Evolutionary conservation across 768 basidiomycete species (phyloP).

Genomic region (Nevesoporus exiguus): DNA sequence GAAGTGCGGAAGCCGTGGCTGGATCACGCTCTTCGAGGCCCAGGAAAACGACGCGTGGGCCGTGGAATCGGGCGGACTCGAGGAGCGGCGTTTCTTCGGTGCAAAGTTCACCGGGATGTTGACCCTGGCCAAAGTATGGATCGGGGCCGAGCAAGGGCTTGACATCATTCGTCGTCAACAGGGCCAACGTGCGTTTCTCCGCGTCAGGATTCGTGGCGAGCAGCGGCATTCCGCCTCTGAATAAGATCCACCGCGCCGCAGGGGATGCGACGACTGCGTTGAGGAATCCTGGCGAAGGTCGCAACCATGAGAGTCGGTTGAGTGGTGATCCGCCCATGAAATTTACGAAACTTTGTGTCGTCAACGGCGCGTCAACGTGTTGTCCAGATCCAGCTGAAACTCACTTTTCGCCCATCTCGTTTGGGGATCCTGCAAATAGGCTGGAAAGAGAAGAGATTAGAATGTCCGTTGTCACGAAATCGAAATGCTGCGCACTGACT

Average conservation of each 20-base stretch:
- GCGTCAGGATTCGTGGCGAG: conserved; percentile 36
- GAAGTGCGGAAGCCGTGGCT: conserved; percentile 46
- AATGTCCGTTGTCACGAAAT: neutral
- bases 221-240: conserved; percentile 71
- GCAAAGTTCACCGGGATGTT: conserved; percentile 37
- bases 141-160: conserved; percentile 59
- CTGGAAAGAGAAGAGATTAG: neutral
- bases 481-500: conserved; percentile 5
- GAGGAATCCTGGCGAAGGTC: conserved; percentile 70
- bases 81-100: conserved; percentile 31
- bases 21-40: conserved; percentile 64
- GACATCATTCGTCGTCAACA: conserved; percentile 60
- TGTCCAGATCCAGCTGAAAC: conserved; percentile 5
- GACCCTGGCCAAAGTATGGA: conserved; percentile 70
- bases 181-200: conserved; percentile 42
- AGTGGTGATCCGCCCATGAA: conserved; percentile 64
- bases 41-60: conserved; percentile 69
- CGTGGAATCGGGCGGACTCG: conserved; percentile 59
- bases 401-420: conserved; percentile 33
- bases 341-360: conserved; percentile 40
- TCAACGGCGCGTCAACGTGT: neutral
- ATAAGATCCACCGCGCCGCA: conserved; percentile 72
- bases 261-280: conserved; percentile 62
- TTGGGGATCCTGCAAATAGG: conserved; percentile 10
- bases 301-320: conserved; percentile 80